Evolutionary conservation across 805 yeast genomes (phyloP).

Genomic region (Yarrowia alimentaria): DNA sequence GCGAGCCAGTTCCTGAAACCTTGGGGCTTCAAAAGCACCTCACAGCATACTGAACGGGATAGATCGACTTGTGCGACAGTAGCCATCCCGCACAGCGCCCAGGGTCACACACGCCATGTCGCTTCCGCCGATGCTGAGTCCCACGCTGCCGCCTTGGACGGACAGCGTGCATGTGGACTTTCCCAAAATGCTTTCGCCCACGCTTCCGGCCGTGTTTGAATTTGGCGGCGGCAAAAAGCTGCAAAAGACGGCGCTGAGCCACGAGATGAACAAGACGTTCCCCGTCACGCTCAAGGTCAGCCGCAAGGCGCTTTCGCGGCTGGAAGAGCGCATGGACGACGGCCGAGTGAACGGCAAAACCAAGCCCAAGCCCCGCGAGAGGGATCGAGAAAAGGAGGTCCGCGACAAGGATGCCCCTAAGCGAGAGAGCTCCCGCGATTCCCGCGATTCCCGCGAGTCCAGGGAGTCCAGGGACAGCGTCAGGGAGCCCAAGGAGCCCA

Average conservation of each 20-base stretch:
- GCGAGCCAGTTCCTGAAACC: not conserved
- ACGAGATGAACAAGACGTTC: conserved; percentile 8
- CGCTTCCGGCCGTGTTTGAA: conserved; percentile 41
- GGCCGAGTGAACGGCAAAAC: not conserved
- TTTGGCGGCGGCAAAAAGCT: conserved; percentile 2
- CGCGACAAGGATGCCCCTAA: not conserved
- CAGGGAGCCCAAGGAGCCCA: too few species aligned
- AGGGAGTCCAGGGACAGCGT: too few species aligned
- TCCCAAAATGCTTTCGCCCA: conserved; percentile 42
- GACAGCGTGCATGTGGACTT: conserved; percentile 25
- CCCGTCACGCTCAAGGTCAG: conserved; percentile 21
- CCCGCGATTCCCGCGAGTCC: not conserved
- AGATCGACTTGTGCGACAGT: too few species aligned
- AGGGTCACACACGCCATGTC: not conserved
- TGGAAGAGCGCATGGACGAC: not conserved
- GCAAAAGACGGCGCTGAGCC: conserved; percentile 6
- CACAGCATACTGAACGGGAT: too few species aligned
- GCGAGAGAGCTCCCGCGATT: not conserved
- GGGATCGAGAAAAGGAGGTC: too few species aligned
- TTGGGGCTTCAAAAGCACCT: too few species aligned
- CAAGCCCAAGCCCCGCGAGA: not conserved
- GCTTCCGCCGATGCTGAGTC: conserved; percentile 42
- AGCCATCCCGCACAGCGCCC: not conserved
- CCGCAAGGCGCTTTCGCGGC: not conserved
- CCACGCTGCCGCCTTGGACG: conserved; percentile 41